Percentiles rank a stretch among this genome's conserved stretches.
Evolutionary conservation across 2,329 filamentous ascomycete species (phyloP).

Genomic region (Fusarium sp.): DNA sequence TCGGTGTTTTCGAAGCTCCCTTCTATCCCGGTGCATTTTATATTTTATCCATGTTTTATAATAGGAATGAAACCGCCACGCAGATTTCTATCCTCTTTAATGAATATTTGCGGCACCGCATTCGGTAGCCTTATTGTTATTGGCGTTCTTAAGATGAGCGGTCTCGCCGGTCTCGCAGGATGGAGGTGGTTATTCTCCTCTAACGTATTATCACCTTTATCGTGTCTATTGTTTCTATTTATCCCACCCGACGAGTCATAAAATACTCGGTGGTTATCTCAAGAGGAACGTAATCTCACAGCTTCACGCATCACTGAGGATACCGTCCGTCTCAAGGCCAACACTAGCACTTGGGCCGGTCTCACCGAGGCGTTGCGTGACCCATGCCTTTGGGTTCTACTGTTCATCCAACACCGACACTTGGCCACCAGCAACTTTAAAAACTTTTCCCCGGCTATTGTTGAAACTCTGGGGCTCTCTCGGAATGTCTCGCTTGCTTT

Average conservation of each 20-base stretch:
- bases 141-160: constrained; percentile 48
- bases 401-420: constrained; percentile 60
- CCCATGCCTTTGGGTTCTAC: constrained; percentile 57
- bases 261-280: constrained; percentile 53
- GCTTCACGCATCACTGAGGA: constrained; percentile 54
- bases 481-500: constrained; percentile 42
- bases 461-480: constrained; percentile 39
- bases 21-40: constrained; percentile 49
- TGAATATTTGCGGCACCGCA: constrained; percentile 46
- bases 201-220: constrained; percentile 59
- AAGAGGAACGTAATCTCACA: constrained; percentile 54
- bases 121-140: constrained; percentile 56
- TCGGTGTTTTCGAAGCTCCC: constrained; percentile 52
- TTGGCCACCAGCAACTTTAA: constrained; percentile 57
- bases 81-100: constrained; percentile 56
- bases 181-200: constrained; percentile 64
- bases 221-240: constrained; percentile 38
- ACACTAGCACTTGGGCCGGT: constrained; percentile 53
- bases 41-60: constrained; percentile 63
- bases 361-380: constrained; percentile 54
- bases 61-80: constrained; percentile 55
- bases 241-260: constrained; percentile 50
- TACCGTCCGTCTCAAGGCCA: constrained; percentile 52
- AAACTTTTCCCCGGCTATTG: constrained; percentile 42
- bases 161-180: constrained; percentile 38